Evolutionary conservation across 352 stramenopile genomes (phyloP), one percentile per base, ranked within the genome.

Genomic region (Paralagenidium karlingii): DNA sequence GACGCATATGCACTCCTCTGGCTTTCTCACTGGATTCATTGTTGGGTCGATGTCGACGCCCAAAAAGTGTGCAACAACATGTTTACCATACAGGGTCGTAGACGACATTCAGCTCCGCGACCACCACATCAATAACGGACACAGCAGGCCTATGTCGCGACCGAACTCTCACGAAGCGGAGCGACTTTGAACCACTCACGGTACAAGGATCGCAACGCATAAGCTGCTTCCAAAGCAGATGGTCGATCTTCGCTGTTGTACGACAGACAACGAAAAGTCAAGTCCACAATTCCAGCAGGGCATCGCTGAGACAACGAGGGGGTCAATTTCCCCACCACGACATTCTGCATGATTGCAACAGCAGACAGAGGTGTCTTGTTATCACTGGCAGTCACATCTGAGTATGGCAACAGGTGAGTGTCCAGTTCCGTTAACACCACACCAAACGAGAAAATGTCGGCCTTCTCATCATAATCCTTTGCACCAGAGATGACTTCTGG

Each of bases 351-450:
- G 8, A 83, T 58, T 1, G 53, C 61, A 12, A 73, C 53, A 22
- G 78, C 66, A 7, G 52, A 47, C 5, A 80, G 26, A 19, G 40
- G 47, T 18, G 60, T 52, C 7, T 56, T 60, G 27, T 47, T 55
- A 6, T 51, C 19, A 0, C 56, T 51, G 2, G 18, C 26, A 12
- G 41, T 40, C 8, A 52, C 51, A 34, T 74, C 55, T 34, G 61
- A 52, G 44, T 77, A 82, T 24, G 70, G 68, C 1, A 76, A 30
- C n/a, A 42, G 42, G 41, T 85, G 65, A 5, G 68, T 79, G 39
- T 80, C 67, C 18, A 84, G 37, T 56, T 84, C 70, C 3, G 55
- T 64, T 12, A 84, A 21, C 15, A 81, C 47, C 20, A 73, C 52
- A 16, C 67, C 67, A 11, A 81, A 60, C 18, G 54, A 43, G 34